phyloP scores from a whole-genome alignment of 164 flowering plant species.

The Magnolia sinica region DNA sequence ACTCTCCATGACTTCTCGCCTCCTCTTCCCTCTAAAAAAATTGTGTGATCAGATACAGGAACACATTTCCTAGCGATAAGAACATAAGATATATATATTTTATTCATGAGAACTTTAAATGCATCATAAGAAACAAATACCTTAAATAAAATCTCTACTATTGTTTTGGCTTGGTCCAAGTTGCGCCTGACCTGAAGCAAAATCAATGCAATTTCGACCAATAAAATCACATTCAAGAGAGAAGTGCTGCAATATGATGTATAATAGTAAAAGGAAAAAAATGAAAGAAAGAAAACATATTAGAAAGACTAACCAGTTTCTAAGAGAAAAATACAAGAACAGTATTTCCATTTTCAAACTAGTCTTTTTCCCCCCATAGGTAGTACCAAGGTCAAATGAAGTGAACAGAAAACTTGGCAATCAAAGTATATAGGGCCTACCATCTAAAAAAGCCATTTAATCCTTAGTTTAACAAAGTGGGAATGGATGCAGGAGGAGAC shows the following conservation, averaged over 20 bases:
- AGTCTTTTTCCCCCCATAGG: too few relatives aligned
- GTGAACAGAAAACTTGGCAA: too few relatives aligned
- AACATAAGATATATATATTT: not conserved
- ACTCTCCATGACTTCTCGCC: conserved; percentile 85
- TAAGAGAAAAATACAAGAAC: not conserved
- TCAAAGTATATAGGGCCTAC: too few relatives aligned
- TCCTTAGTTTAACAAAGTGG: too few relatives aligned
- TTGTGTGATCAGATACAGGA: conserved; percentile 3
- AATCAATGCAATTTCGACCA: not conserved
- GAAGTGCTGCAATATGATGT: not conserved
- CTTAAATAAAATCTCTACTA: conserved; percentile 83
- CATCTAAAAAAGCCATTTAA: too few relatives aligned
- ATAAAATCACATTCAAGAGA: not conserved
- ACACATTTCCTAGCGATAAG: conserved; percentile 1
- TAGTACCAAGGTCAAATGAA: too few relatives aligned
- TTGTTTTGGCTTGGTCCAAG: conserved; percentile 88
- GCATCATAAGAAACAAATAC: conserved; percentile 26
- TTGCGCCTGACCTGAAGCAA: conserved; percentile 79
- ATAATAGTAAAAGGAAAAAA: not conserved
- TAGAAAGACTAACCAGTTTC: not conserved
- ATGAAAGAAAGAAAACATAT: not conserved
- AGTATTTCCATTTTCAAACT: too few relatives aligned
- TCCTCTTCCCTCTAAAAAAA: conserved; percentile 88
- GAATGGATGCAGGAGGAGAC: too few relatives aligned
- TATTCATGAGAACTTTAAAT: not conserved